Evolutionary conservation across 306 rosid genomes (phyloP), one percentile per base, ranked within the genome.

Genomic region (Prunus armeniaca): DNA sequence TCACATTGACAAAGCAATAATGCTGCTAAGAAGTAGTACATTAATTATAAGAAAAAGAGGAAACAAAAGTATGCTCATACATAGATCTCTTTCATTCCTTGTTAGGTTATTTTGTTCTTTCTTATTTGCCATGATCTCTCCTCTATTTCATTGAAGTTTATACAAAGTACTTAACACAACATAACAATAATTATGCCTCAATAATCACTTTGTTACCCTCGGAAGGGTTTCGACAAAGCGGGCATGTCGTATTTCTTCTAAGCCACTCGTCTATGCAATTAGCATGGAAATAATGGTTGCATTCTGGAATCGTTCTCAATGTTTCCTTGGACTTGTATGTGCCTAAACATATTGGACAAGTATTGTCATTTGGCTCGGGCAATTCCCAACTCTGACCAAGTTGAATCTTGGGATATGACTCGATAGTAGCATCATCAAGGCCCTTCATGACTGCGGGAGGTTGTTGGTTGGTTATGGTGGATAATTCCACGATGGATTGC

Each of bases 181-280:
- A 5, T 38, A 11, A 47, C 52, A 12, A 47, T 47, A 52, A 2
- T 55, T 10, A 55, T 55, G 27, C 25, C 25, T 55, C 61, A 55
- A 19, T 7, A 2, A 18, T 9, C 14, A 5, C 14, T 64, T 13
- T 6, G 38, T 55, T 55, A 55, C 54, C 58, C 14, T 58, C 25
- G 0, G 82, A 81, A 2, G 82, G 61, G 30, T 73, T 88, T 25
- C 89, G 55, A 49, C 91, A 88, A 3, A 88, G 12, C n/a, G 91
- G 89, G n/a, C 89, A 88, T 0, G 91, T 69, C 12, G 83, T 80
- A 24, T 77, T 88, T 73, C 76, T 71, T 79, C 52, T 79, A 19
- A 85, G 86, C 91, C 89, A 88, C 41, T 69, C 83, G 15, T 85
- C 89, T 30, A 85, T 52, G 28, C 88, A 88, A 12, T 24, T 54